These are phyloP conservation scores for Exophiala alcalophila DNA, from an alignment of 2,329 filamentous ascomycete genomes.

Conservation along the genomic window DNA sequence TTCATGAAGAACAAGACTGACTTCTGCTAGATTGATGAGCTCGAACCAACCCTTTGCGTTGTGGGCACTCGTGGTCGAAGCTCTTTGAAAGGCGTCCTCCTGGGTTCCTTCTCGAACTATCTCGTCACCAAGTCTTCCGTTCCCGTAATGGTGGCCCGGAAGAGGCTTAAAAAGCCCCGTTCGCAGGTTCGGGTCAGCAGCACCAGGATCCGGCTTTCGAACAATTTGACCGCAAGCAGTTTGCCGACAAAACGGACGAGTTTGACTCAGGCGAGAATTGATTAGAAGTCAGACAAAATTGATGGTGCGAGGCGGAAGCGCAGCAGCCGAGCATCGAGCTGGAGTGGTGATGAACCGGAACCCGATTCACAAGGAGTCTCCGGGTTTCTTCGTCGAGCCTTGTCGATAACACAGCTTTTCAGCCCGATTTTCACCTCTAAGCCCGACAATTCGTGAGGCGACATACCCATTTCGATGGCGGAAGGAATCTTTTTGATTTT, in stretches of 20 bases:
- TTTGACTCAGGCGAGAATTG: conserved; percentile 30
- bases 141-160: conserved; percentile 95
- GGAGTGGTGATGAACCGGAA: no score
- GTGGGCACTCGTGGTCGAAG: conserved; percentile 88
- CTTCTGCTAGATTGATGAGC: conserved; percentile 69
- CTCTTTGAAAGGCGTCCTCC: conserved; percentile 87
- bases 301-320: neutral
- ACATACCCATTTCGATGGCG: no score
- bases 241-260: conserved; percentile 27
- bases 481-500: no score
- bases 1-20: conserved; percentile 7
- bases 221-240: conserved; percentile 58
- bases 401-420: conserved; percentile 1
- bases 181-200: conserved; percentile 63
- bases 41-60: conserved; percentile 88
- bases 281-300: conserved; percentile 16
- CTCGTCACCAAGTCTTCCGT: conserved; percentile 94
- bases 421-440: neutral
- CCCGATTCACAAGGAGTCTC: no score
- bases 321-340: neutral
- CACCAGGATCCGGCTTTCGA: conserved; percentile 69
- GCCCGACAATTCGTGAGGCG: conserved; percentile 1
- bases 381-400: neutral
- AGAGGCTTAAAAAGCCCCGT: conserved; percentile 69
- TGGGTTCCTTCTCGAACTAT: conserved; percentile 97